Conservation (phyloP, 192 early-diverging fungal genomes). For the Podila epigama region DNA sequence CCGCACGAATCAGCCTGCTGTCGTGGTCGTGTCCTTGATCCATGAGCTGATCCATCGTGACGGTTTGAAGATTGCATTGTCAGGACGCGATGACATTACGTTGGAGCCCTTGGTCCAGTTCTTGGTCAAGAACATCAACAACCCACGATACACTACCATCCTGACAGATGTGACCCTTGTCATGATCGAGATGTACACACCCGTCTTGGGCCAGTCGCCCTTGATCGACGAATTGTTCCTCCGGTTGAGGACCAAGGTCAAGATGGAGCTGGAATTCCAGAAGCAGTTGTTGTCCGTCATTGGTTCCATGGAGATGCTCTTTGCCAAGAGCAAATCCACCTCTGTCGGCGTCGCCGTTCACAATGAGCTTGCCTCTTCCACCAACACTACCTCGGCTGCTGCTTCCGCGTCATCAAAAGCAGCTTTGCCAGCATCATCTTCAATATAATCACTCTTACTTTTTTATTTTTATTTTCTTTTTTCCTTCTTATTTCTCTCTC, state of each 20-base stretch:
- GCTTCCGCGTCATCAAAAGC: constrained; percentile 4
- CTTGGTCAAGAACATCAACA: constrained; percentile 77
- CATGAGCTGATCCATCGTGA: constrained; percentile 92
- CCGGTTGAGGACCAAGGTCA: constrained; percentile 75
- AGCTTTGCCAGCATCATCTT: neutral
- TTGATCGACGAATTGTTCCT: constrained; percentile 81
- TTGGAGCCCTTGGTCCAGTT: constrained; percentile 88
- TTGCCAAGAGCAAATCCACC: constrained; percentile 57
- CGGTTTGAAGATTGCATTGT: constrained; percentile 77
- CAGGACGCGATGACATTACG: constrained; percentile 86
- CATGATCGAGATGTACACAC: constrained; percentile 85
- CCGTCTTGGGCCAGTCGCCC: constrained; percentile 81
- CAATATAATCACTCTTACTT: neutral
- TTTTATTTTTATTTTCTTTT: neutral
- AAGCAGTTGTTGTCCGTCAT: constrained; percentile 78
- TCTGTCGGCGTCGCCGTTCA: constrained; percentile 37
- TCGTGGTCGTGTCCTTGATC: constrained; percentile 79
- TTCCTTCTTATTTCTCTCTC: neutral
- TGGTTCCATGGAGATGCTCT: constrained; percentile 87
- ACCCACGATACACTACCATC: constrained; percentile 80
- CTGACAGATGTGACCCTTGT: constrained; percentile 82
- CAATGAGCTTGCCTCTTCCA: constrained; percentile 17
- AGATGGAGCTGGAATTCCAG: constrained; percentile 80
- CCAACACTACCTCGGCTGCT: neutral
- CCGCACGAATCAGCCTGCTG: constrained; percentile 61